Evolutionary conservation across 2,329 filamentous ascomycete genomes (phyloP).

Genomic region (Emergomyces orientalis): DNA sequence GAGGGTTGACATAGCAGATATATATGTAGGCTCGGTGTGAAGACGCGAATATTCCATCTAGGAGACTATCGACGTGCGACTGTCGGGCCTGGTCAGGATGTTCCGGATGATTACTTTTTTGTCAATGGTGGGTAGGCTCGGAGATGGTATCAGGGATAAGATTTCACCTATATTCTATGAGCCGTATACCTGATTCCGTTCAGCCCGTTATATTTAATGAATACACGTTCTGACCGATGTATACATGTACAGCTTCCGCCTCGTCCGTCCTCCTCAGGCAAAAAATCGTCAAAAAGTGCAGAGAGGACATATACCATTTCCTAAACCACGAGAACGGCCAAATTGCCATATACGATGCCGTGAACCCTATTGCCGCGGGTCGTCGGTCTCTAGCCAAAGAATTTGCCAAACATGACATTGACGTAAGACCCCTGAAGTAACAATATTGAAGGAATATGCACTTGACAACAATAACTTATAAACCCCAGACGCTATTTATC

Average conservation of each 20-base stretch:
- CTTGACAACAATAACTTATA: background rate
- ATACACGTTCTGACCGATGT: constrained; percentile 17
- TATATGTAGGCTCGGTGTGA: constrained; percentile 69
- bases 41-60: constrained; percentile 94
- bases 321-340: constrained; percentile 96
- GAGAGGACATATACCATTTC: constrained; percentile 94
- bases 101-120: constrained; percentile 97
- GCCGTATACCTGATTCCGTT: background rate
- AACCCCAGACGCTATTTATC: constrained; percentile 79
- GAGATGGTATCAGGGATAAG: background rate
- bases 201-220: no score
- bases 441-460: no score
- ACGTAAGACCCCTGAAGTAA: constrained; percentile 43
- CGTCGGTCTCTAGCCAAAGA: constrained; percentile 83
- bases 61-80: constrained; percentile 93
- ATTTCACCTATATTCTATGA: background rate
- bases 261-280: constrained; percentile 87
- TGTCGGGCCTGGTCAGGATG: constrained; percentile 68
- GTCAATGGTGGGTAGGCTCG: constrained; percentile 55
- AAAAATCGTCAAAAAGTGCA: constrained; percentile 94
- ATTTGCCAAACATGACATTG: constrained; percentile 94
- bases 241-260: constrained; percentile 53
- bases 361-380: constrained; percentile 79
- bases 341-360: constrained; percentile 96
- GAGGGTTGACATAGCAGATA: constrained; percentile 16